Base-by-base conservation (phyloP, 179 eudicot genomes). In the Silene coronaria region DNA sequence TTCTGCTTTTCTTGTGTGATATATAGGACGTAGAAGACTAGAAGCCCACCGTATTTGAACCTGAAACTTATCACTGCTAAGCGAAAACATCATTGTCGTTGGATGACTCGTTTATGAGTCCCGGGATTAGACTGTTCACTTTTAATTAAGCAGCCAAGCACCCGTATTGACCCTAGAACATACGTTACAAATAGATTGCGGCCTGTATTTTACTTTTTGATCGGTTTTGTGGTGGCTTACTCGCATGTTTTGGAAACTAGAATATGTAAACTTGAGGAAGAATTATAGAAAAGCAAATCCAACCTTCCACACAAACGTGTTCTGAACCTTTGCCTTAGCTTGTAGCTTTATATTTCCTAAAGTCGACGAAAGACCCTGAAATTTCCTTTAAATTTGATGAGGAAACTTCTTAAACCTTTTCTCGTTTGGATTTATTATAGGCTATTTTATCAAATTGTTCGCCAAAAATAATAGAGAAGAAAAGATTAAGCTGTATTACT, bases 361-460 rank as follows among this genome's bases (percentile, higher is more conserved):
- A 53, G 74, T 71, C 27, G 62, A 26, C n/a, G 46, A 71, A 71
- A 17, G 23, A 51, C 62, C 74, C 16, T 53, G 62, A 71, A 51
- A 27, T 6, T 51, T 53, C 74, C 27, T 24, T 21, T 69, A 45
- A 23, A 22, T 23, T 42, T 23, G 59, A 69, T 13, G 22, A 24
- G 61, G 61, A 70, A 70, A 48, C 24, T 70, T 27, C 61, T 27
- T 70, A 70, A 62, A 7, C 32, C 38, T 36, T 53, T 53, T 53
- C 21, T 53, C 4, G 7, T 53, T 12, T 21, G 1, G 22, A 59
- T 21, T 24, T 19, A 8, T 8, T 59, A 59, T 0, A 59, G 34
- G 12, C 67, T n/a, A 5, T 62, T 19, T 62, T 62, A 10, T 2
- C 17, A 3, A 60, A 23, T 23, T 23, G 2, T 60, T 23, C 57